Evolutionary conservation across 2,329 filamentous ascomycete species (phyloP), one percentile per base, ranked within the genome.

Genomic region (Didymella sp.): DNA sequence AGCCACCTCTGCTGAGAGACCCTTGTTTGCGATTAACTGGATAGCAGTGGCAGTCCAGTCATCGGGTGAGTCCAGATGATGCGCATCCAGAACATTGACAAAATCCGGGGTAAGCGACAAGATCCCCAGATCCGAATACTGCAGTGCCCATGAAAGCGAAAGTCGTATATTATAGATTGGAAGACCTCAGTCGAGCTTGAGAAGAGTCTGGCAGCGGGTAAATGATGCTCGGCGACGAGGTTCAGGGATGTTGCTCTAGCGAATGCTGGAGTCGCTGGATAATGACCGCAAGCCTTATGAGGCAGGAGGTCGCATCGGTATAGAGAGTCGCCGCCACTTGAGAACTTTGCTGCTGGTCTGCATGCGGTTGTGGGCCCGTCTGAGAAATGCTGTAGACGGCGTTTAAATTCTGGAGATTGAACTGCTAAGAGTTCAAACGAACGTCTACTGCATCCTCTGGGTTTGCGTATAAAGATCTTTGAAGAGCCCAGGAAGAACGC

Each of bases 131-230:
- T 38, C 41, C 19, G 31, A 24, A 17, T 12, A 31, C 22, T 38
- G 13, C 31, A 28, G 40, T 38, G 41, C 41, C 31, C 41, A 11
- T 24, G 19, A 30, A 38, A 31, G 31, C 49, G 2, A 40, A 22
- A 15, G 24, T 51, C 30, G 25, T 63, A 63, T 64, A 62, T 56
- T 53, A 59, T 63, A 64, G 31, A 64, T 64, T 64, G 56, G 21
- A 58, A 56, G 60, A 56, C 60, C 33, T 43, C 31, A 56, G 51
- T 61, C 60, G 58, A 64, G 62, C 60, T 61, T 60, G 21, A 51
- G 45, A 27, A 33, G 21, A 33, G 25, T 50, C 25, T 45, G 49
- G 40, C 45, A 30, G 31, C 49, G 49, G 49, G 49, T 51, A 51
- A 51, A 45, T 51, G 31, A 30, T 22, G 49, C 49, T 51, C 24